phyloP scores from a whole-genome alignment of 139 green algal genomes.

The Tetradesmus lagerheimii region DNA sequence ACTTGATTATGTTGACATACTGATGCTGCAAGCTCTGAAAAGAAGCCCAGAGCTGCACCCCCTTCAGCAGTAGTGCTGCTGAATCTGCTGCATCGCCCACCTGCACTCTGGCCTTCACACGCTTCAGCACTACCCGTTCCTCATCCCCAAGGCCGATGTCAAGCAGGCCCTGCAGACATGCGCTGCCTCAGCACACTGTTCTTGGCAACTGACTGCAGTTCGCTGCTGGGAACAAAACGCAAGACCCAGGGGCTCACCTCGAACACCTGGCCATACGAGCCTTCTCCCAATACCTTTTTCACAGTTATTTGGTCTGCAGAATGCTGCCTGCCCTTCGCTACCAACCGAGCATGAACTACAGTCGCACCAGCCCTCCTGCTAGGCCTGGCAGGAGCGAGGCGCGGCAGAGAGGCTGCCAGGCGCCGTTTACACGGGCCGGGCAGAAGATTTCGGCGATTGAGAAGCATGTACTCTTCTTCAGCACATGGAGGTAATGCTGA shows the following conservation, averaged over 20 bases:
- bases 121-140: conserved; percentile 80
- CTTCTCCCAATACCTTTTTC: conserved; percentile 55
- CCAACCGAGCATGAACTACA: neutral
- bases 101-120: conserved; percentile 75
- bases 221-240: neutral
- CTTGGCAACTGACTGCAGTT: neutral
- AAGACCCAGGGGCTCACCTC: conserved; percentile 44
- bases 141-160: neutral
- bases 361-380: neutral
- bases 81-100: conserved; percentile 47
- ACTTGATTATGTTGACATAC: too few species aligned
- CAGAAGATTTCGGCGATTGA: neutral
- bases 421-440: neutral
- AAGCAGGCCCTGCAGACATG: conserved; percentile 55
- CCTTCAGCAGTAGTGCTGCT: neutral
- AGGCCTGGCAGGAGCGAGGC: neutral
- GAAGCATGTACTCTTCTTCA: neutral
- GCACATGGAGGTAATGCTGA: neutral
- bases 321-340: neutral
- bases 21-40: neutral
- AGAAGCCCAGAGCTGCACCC: neutral
- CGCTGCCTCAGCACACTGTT: neutral
- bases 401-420: neutral
- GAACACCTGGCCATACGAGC: conserved; percentile 65
- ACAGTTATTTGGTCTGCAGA: conserved; percentile 28